Evolutionary conservation across 2,329 filamentous ascomycete genomes (phyloP), one percentile per base, ranked within the genome.

Genomic region (Penicillium palitans): DNA sequence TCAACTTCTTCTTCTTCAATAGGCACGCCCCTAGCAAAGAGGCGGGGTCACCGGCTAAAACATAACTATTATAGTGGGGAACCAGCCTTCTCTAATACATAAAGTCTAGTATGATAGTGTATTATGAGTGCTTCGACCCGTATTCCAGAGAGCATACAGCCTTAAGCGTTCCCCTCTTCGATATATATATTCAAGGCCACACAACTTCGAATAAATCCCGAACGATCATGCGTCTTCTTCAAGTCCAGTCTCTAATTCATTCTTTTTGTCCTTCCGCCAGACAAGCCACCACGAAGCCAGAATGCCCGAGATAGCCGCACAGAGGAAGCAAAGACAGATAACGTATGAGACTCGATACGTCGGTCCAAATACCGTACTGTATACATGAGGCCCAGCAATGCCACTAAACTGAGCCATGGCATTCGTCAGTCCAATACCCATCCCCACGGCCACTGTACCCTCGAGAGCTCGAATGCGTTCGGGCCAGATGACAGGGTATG

Each of bases 401-500:
- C 76, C 76, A 42, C 73, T 71, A 42, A 78, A 78, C 61, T 79
- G 76, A 3, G 76, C 76, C 71, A 75, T 75, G 4, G 76, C 76
- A 59, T 79, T 79, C 1, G 76, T 79, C 24, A 73, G 68, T 1
- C 77, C 77, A 48, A 78, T 79, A 0, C 75, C 76, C 8, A 79
- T 61, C 2, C 76, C 76, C 0, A 76, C 70, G 1, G 75, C 73
- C 3, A 76, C 70, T 1, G 77, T 78, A 15, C 76, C 75, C 27
- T 78, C 70, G 10, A 77, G 67, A 0, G 70, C 76, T 24, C 76
- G 71, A 52, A 79, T 79, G 1, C 76, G 72, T 60, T 79, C 77
- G 8, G 76, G 76, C 76, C 76, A 79, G 61, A 79, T 79, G 41
- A 78, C 73, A 0, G 76, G 76, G 57, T 77, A 79, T 6, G 75